These are phyloP conservation scores for Blastobotrys malaysiensis DNA, from an alignment of 1,139 yeast species.

Conservation along the genomic window DNA sequence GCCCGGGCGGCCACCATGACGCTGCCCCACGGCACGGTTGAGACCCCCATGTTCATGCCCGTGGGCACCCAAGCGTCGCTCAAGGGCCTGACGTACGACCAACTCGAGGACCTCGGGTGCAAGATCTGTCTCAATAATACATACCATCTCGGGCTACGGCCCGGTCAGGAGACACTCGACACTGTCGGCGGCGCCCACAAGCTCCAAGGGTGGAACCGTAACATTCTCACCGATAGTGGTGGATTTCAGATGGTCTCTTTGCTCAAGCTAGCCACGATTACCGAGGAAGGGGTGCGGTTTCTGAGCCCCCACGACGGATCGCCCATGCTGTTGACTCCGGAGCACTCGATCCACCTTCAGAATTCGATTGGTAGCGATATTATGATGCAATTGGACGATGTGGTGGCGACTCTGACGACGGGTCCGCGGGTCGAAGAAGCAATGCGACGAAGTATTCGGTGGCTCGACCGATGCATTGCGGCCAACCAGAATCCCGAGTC, in stretches of 20 bases:
- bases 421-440: constrained; percentile 43
- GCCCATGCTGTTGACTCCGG: constrained; percentile 44
- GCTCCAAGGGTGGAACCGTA: constrained; percentile 39
- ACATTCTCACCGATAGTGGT: constrained; percentile 41
- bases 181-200: constrained; percentile 41
- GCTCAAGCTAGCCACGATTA: constrained; percentile 40
- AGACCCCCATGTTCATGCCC: constrained; percentile 45
- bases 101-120: constrained; percentile 38
- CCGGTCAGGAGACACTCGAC: constrained; percentile 41
- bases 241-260: constrained; percentile 46
- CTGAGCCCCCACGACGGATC: constrained; percentile 43
- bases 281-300: constrained; percentile 43
- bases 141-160: constrained; percentile 41
- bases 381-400: constrained; percentile 45
- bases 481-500: constrained; percentile 41
- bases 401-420: constrained; percentile 39
- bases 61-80: constrained; percentile 44
- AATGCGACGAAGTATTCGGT: constrained; percentile 40
- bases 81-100: constrained; percentile 42
- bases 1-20: constrained; percentile 41
- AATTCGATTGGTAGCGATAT: constrained; percentile 43
- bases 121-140: constrained; percentile 41
- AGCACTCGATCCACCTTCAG: constrained; percentile 41
- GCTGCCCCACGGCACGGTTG: constrained; percentile 41
- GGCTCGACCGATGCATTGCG: constrained; percentile 43